Evolutionary conservation across 176 grass and related monocot genomes (phyloP).

Genomic region (Oryza nivara): DNA sequence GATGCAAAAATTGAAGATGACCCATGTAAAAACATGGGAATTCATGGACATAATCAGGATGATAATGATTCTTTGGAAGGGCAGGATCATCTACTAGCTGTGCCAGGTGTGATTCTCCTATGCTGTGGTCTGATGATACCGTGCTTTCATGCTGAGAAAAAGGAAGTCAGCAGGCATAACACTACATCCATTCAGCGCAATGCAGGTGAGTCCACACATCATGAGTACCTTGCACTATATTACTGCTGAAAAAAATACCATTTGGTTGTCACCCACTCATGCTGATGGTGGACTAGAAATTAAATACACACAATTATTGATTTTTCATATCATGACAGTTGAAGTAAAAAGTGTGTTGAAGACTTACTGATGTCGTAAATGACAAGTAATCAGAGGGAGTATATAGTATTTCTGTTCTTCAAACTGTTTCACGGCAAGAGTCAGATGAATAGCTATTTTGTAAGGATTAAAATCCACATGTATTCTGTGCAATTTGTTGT

Average conservation of each 20-base stretch:
- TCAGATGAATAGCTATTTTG: not conserved
- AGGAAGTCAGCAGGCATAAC: slow-evolving; percentile 62
- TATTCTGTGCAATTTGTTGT: not conserved
- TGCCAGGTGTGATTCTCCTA: slow-evolving; percentile 85
- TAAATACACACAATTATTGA: slow-evolving; percentile 1
- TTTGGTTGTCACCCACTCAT: not conserved
- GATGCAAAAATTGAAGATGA: slow-evolving; percentile 48
- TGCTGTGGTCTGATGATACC: slow-evolving; percentile 86
- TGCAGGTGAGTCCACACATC: slow-evolving; percentile 48
- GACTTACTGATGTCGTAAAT: not conserved
- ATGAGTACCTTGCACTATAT: slow-evolving; percentile 7
- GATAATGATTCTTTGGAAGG: slow-evolving; percentile 59
- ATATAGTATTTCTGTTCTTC: slow-evolving; percentile 2
- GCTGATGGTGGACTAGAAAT: not conserved
- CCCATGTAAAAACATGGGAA: slow-evolving; percentile 39
- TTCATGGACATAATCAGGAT: slow-evolving; percentile 46
- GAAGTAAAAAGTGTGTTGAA: not conserved
- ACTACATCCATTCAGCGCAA: slow-evolving; percentile 53
- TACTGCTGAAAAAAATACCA: slow-evolving; percentile 2
- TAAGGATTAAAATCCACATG: not conserved
- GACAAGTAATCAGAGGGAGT: not conserved
- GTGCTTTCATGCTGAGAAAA: slow-evolving; percentile 77
- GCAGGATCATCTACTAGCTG: slow-evolving; percentile 58
- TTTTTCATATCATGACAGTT: not conserved
- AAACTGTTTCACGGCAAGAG: not conserved